Evolutionary conservation across 768 basidiomycete genomes (phyloP).

Genomic region (Hortiboletus campestris): DNA sequence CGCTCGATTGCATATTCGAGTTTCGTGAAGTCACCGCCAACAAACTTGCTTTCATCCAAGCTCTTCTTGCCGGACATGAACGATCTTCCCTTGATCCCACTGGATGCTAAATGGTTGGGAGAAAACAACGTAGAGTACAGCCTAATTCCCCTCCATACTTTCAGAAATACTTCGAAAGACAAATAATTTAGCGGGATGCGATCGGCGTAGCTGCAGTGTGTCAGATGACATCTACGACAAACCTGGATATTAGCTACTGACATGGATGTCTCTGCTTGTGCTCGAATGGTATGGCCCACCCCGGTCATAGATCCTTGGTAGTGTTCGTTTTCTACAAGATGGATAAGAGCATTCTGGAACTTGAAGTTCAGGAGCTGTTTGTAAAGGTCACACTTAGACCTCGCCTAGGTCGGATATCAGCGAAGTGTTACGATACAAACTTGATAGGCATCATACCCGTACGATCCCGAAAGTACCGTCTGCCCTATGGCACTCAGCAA

Average conservation of each 20-base stretch:
- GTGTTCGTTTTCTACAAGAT: conserved; percentile 71
- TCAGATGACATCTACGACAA: conserved; percentile 8
- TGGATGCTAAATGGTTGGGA: conserved; percentile 4
- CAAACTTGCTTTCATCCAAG: conserved; percentile 52
- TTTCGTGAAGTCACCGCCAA: conserved; percentile 53
- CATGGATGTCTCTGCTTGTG: conserved; percentile 49
- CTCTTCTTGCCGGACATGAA: conserved; percentile 24
- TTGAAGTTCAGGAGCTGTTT: conserved; percentile 74
- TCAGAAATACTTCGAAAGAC: conserved; percentile 41
- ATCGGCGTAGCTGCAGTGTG: conserved; percentile 21
- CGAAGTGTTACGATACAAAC: not conserved
- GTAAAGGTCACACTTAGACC: conserved; percentile 79
- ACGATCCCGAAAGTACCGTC: conserved; percentile 80
- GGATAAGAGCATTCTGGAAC: conserved; percentile 63
- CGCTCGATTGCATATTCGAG: conserved; percentile 88
- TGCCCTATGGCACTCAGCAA: conserved; percentile 76
- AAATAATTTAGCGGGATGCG: conserved; percentile 33
- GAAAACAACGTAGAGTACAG: conserved; percentile 39
- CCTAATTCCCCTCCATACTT: conserved; percentile 56
- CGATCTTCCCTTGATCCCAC: conserved; percentile 1
- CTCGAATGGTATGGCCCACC: conserved; percentile 62
- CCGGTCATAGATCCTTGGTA: conserved; percentile 66
- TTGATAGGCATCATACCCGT: conserved; percentile 47
- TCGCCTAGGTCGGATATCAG: conserved; percentile 49
- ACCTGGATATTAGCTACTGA: conserved; percentile 2